Percentiles rank a stretch among this genome's conserved stretches.
phyloP scores from a whole-genome alignment of 257 asterid species.

The Jasminum sambac region DNA sequence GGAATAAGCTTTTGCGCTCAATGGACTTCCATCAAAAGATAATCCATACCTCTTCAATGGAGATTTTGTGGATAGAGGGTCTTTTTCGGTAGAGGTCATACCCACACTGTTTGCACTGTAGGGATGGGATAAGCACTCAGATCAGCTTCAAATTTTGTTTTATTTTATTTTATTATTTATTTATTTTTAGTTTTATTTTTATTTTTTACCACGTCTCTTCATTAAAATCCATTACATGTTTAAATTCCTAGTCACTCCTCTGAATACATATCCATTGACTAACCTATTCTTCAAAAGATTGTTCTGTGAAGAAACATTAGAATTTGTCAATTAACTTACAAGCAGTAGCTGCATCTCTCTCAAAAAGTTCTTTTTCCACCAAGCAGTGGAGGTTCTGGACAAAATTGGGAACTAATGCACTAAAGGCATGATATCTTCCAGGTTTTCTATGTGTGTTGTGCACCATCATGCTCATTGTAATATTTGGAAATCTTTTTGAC shows the following conservation, averaged over 20 bases:
- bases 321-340: neutral
- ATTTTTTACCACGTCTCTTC: neutral
- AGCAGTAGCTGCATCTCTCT: neutral
- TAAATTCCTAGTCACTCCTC: slow-evolving; percentile 1
- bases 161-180: no score
- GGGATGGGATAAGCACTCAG: slow-evolving; percentile 1
- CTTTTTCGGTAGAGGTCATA: slow-evolving; percentile 90
- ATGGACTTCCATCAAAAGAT: slow-evolving; percentile 96
- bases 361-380: neutral
- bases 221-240: slow-evolving; percentile 16
- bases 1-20: slow-evolving; percentile 68
- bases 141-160: no score
- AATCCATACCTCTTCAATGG: slow-evolving; percentile 98
- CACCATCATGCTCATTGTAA: neutral
- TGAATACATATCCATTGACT: neutral
- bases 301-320: neutral
- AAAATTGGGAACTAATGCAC: neutral
- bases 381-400: neutral
- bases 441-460: neutral
- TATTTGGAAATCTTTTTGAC: slow-evolving; percentile 13
- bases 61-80: slow-evolving; percentile 97
- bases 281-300: neutral
- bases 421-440: neutral
- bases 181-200: no score
- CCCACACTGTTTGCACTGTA: slow-evolving; percentile 44